Base-by-base conservation (phyloP, 768 basidiomycete species). In the Solioccasus polychromus region DNA sequence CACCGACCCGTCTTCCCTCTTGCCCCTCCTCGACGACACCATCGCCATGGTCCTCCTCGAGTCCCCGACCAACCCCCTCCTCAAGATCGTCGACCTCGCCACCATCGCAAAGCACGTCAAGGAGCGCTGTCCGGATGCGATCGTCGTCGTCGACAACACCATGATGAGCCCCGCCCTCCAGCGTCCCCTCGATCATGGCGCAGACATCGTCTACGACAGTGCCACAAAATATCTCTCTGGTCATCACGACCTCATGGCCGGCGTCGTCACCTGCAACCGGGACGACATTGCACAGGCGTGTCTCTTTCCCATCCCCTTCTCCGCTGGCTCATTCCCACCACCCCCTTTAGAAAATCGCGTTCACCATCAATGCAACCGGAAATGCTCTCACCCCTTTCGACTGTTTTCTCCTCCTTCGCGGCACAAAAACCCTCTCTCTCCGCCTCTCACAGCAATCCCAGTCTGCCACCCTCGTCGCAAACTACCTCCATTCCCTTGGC, bases 151-250 rank as follows among this genome's bases (percentile, higher is more conserved):
- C 18, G 96, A 98, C 66, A 98, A 99, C 63, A 98, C 96, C 49
- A 98, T 98, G 96, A 97, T 98, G 95, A 96, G 93, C 61, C 95
- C 96, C 14, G 98, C 97, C 68, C 75, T 98, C 8, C 93, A 95
- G 62, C 73, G 94, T 46, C 96, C 96, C 10, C 78, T 98, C 29
- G 92, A 98, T 59, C 86, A 96, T 45, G 96, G 95, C 14, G 91
- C 91, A 38, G 96, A 99, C 63, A 82, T 99, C 44, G 94, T 97
- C 8, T 99, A 99, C 60, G 96, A 99, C 67, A 94, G 92, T 48
- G 96, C 85, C 9, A 98, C 96, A 19, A 99, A 99, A 64, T 98
- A 98, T 67, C 76, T 99, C 36, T 92, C 89, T 46, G 96, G 96
- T 8, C 96, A 99, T 60, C 96, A 99, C 68, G 96, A 99, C 63